Conservation (phyloP, 2,329 filamentous ascomycete genomes). For the Cytospora piceae region DNA sequence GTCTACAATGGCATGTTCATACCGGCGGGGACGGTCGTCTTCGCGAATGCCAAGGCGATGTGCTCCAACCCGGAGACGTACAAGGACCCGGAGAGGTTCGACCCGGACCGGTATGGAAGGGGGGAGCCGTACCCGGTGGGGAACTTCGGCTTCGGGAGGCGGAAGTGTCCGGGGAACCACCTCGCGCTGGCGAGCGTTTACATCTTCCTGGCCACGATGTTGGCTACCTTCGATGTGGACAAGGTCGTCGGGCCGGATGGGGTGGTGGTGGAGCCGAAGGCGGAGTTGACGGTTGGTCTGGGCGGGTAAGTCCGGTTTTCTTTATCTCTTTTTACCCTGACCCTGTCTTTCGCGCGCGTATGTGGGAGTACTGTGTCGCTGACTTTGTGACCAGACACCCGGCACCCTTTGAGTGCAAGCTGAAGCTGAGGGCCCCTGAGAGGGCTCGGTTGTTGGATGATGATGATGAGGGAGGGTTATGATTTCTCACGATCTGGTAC, state of each 20-base stretch:
- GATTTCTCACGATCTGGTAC: neutral
- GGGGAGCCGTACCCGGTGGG: constrained; percentile 52
- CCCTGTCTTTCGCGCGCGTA: too few relatives aligned
- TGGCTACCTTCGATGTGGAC: constrained; percentile 27
- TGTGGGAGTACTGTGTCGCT: neutral
- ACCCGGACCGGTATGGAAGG: constrained; percentile 51
- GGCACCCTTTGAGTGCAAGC: constrained; percentile 31
- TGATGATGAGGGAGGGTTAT: constrained; percentile 3
- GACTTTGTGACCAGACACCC: constrained; percentile 28
- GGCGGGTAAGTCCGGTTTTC: constrained; percentile 29
- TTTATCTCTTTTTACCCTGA: neutral
- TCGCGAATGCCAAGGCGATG: constrained; percentile 48
- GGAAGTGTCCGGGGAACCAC: constrained; percentile 43
- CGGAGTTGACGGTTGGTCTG: constrained; percentile 32
- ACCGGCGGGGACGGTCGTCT: constrained; percentile 52
- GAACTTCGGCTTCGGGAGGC: constrained; percentile 57
- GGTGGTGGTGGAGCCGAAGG: constrained; percentile 31
- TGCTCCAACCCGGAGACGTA: constrained; percentile 47
- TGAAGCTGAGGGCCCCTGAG: constrained; percentile 24
- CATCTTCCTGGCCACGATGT: constrained; percentile 44
- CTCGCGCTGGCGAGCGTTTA: constrained; percentile 39
- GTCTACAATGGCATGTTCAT: constrained; percentile 61
- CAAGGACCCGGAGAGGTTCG: constrained; percentile 47
- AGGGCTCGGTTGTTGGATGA: constrained; percentile 17
- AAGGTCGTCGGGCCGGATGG: constrained; percentile 32